Conservation (phyloP, 208 protist species). For the Tetramitus jugosus region DNA sequence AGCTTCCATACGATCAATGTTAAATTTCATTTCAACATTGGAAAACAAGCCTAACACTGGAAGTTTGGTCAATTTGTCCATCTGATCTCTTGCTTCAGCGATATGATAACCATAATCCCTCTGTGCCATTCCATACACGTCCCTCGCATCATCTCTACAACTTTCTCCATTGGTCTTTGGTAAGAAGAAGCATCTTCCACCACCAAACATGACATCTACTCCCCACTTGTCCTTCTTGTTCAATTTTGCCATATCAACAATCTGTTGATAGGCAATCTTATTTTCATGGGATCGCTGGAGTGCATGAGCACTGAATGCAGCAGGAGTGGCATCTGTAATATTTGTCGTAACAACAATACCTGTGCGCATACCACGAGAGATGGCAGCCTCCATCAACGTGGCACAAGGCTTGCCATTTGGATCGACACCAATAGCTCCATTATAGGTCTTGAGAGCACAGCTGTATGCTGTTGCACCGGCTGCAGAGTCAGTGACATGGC, state of each 20-base stretch:
- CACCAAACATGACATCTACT: conserved; percentile 4
- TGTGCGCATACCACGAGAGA: conserved; percentile 6
- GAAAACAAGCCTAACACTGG: conserved; percentile 3
- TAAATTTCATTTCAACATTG: not conserved
- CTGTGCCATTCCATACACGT: not conserved
- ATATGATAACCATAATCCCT: not conserved
- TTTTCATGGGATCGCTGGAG: not conserved
- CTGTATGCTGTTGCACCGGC: conserved; percentile 12
- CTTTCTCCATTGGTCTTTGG: not conserved
- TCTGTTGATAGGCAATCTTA: not conserved
- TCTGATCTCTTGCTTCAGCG: no score
- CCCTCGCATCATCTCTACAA: not conserved
- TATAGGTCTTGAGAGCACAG: not conserved
- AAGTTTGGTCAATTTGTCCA: not conserved
- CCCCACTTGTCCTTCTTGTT: not conserved
- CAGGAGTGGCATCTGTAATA: conserved; percentile 18
- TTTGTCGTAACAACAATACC: not conserved
- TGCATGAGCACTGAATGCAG: conserved; percentile 9
- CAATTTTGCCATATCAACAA: not conserved
- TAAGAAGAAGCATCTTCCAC: not conserved
- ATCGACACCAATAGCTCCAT: not conserved
- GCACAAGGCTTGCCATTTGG: not conserved
- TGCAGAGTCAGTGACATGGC: not conserved
- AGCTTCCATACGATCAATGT: not conserved
- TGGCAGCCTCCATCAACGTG: conserved; percentile 2